phyloP scores from a whole-genome alignment of 768 basidiomycete genomes.

The Podaxis pistillaris region DNA sequence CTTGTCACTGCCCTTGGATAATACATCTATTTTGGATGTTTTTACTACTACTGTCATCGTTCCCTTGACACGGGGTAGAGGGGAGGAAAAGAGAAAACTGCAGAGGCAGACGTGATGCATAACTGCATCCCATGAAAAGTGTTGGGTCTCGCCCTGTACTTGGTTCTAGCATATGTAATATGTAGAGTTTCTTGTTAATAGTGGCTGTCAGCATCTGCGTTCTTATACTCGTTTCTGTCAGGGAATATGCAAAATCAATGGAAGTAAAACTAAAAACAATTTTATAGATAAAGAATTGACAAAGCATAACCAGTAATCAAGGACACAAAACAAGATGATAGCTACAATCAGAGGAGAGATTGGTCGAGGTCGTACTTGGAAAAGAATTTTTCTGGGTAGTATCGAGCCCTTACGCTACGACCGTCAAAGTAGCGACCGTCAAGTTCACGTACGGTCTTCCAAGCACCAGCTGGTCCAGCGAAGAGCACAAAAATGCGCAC shows the following conservation, averaged over 20 bases:
- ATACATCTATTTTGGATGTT: background rate
- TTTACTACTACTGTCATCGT: background rate
- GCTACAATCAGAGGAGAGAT: conserved; percentile 26
- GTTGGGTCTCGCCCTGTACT: background rate
- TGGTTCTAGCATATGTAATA: background rate
- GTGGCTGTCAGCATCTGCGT: background rate
- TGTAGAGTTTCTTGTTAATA: background rate
- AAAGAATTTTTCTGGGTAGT: conserved; percentile 69
- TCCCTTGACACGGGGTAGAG: background rate
- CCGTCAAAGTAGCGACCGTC: conserved; percentile 95
- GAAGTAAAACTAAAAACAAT: background rate
- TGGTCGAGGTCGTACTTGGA: conserved; percentile 47
- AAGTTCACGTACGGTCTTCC: conserved; percentile 92
- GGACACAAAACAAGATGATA: conserved; percentile 18
- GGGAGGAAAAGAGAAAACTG: background rate
- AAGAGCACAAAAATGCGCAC: conserved; percentile 92
- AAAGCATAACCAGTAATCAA: background rate
- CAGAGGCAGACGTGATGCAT: background rate
- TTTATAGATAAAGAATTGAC: conserved; percentile 1
- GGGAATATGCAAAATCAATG: background rate
- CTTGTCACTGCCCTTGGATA: background rate
- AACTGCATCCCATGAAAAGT: background rate
- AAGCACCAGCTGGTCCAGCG: conserved; percentile 88
- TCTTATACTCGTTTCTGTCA: background rate
- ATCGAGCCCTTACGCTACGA: conserved; percentile 75